Evolutionary conservation across 2,329 filamentous ascomycete genomes (phyloP).

Genomic region (Coniochaeta hoffmannii): DNA sequence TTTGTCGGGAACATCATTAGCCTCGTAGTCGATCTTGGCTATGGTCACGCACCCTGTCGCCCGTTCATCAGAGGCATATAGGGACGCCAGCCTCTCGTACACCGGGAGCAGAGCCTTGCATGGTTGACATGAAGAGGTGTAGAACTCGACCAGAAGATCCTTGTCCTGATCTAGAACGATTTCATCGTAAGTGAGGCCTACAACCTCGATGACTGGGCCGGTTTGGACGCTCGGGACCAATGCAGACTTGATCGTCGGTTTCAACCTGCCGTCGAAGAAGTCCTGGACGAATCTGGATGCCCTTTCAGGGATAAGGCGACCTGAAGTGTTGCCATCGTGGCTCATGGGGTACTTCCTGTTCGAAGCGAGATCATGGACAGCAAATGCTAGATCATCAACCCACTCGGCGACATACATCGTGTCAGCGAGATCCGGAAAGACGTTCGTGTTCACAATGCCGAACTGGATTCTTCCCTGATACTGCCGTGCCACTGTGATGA

Average conservation of each 20-base stretch:
- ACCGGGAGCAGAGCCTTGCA: slow-evolving; percentile 97
- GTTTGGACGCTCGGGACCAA: slow-evolving; percentile 91
- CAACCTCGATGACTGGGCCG: slow-evolving; percentile 77
- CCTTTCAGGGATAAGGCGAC: slow-evolving; percentile 43
- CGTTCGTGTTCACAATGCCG: neutral
- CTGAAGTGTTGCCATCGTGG: slow-evolving; percentile 69
- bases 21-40: slow-evolving; percentile 94
- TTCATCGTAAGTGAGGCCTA: slow-evolving; percentile 89
- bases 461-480: neutral
- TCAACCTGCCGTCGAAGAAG: slow-evolving; percentile 78
- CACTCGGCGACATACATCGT: neutral
- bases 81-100: slow-evolving; percentile 82
- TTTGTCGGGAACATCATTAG: slow-evolving; percentile 85
- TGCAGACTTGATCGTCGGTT: slow-evolving; percentile 98
- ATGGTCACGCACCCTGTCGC: slow-evolving; percentile 73
- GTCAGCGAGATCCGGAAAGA: neutral
- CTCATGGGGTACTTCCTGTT: slow-evolving; percentile 97
- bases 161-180: slow-evolving; percentile 89
- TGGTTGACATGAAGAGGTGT: slow-evolving; percentile 98
- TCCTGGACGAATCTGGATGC: slow-evolving; percentile 77
- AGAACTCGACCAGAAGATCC: slow-evolving; percentile 97
- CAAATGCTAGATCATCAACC: neutral
- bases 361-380: slow-evolving; percentile 69
- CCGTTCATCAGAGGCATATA: slow-evolving; percentile 71
- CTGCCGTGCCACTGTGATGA: neutral